Conservation (phyloP, 139 green algal species). For the Trebouxia sp. region DNA sequence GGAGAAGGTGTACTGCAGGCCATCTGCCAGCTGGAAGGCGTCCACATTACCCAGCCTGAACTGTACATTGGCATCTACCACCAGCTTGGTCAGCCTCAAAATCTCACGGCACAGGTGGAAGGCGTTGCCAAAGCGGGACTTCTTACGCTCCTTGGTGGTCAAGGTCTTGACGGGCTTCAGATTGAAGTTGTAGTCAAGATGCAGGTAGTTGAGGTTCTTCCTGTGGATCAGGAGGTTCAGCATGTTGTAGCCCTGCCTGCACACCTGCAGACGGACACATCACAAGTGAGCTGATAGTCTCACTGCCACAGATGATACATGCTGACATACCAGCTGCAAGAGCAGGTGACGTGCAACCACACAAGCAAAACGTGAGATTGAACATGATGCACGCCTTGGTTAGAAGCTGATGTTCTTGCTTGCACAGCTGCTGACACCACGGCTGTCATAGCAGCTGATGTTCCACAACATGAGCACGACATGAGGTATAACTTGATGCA, state of each 20-base stretch:
- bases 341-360: background rate
- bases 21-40: slow-evolving; percentile 98
- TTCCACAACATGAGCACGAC: too few species aligned
- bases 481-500: too few species aligned
- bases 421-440: too few species aligned
- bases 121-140: slow-evolving; percentile 98
- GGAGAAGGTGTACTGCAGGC: slow-evolving; percentile 98
- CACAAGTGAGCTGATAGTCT: background rate
- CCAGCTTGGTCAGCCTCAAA: slow-evolving; percentile 98
- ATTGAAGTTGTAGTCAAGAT: slow-evolving; percentile 99
- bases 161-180: slow-evolving; percentile 99
- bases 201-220: slow-evolving; percentile 99
- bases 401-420: too few species aligned
- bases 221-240: slow-evolving; percentile 99
- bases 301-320: background rate
- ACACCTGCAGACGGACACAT: slow-evolving; percentile 80
- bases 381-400: too few species aligned
- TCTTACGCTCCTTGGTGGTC: slow-evolving; percentile 99
- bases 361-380: too few species aligned
- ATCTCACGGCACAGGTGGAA: slow-evolving; percentile 99
- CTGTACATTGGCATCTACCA: slow-evolving; percentile 97
- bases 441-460: too few species aligned
- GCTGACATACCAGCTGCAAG: background rate
- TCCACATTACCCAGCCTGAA: slow-evolving; percentile 97
- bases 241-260: slow-evolving; percentile 99